Evolutionary conservation across 495 filamentous ascomycete genomes (phyloP).

Genomic region (Symbiotaphrina buchneri): DNA sequence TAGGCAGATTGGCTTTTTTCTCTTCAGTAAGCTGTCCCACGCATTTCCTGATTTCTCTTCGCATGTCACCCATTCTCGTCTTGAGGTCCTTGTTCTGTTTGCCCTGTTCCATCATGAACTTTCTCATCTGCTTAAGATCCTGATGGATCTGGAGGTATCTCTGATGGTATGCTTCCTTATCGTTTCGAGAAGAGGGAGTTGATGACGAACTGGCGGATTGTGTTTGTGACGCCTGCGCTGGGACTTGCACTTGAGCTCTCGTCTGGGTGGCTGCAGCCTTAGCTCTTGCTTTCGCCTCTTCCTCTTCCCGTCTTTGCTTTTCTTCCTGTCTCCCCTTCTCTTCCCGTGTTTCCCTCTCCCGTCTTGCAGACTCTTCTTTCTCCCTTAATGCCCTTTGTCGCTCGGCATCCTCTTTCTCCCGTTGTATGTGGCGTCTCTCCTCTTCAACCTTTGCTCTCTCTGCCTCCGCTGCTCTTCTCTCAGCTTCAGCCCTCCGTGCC

Average conservation of each 20-base stretch:
- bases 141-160: slow-evolving; percentile 48
- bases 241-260: not conserved
- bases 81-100: slow-evolving; percentile 35
- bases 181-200: slow-evolving; percentile 8
- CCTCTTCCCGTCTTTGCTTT: slow-evolving; percentile 12
- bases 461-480: slow-evolving; percentile 7
- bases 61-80: slow-evolving; percentile 45
- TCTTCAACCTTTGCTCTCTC: slow-evolving; percentile 5
- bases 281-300: not conserved
- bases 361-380: slow-evolving; percentile 13
- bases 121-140: slow-evolving; percentile 48
- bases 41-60: slow-evolving; percentile 43
- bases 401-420: slow-evolving; percentile 1
- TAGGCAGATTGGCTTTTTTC: slow-evolving; percentile 34
- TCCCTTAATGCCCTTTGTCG: slow-evolving; percentile 9
- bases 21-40: slow-evolving; percentile 51
- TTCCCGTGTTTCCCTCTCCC: slow-evolving; percentile 6
- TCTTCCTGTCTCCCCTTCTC: slow-evolving; percentile 12
- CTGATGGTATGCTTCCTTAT: slow-evolving; percentile 23
- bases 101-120: slow-evolving; percentile 20
- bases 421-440: slow-evolving; percentile 13
- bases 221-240: slow-evolving; percentile 2
- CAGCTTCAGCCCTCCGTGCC: slow-evolving; percentile 7
- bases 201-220: slow-evolving; percentile 1
- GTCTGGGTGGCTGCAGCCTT: not conserved